These are phyloP conservation scores for Arthrobotrys sphaeroides DNA, from an alignment of 2,329 filamentous ascomycete species.

Conservation along the genomic window DNA sequence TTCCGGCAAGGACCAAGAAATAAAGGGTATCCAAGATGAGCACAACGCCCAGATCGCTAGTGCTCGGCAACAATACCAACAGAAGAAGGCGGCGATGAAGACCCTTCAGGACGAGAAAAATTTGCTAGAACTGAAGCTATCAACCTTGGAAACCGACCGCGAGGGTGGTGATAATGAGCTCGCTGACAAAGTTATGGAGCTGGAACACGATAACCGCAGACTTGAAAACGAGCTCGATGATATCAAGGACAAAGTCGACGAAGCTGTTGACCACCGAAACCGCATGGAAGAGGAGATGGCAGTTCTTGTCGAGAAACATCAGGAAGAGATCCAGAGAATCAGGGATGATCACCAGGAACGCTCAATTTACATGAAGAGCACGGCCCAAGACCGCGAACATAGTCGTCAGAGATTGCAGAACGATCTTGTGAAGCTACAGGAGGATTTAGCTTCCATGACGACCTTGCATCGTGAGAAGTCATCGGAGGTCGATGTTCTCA, in stretches of 20 bases:
- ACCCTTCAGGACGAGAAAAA: constrained; percentile 47
- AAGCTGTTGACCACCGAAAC: constrained; percentile 68
- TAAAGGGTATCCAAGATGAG: constrained; percentile 39
- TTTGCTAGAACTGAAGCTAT: constrained; percentile 25
- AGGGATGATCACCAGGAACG: constrained; percentile 66
- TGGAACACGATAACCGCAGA: constrained; percentile 68
- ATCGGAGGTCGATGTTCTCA: constrained; percentile 61
- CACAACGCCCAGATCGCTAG: constrained; percentile 41
- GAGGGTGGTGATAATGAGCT: constrained; percentile 63
- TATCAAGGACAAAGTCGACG: constrained; percentile 67
- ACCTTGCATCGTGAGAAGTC: constrained; percentile 63
- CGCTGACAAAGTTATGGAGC: constrained; percentile 68
- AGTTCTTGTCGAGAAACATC: constrained; percentile 68
- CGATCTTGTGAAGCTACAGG: constrained; percentile 65
- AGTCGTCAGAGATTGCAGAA: constrained; percentile 73
- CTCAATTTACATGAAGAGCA: constrained; percentile 77
- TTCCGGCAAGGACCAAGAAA: constrained; percentile 35
- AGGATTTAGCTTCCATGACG: constrained; percentile 65
- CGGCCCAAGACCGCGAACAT: constrained; percentile 78
- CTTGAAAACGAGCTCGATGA: constrained; percentile 68
- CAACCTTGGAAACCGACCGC: constrained; percentile 40
- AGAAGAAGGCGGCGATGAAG: constrained; percentile 49
- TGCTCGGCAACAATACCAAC: constrained; percentile 46
- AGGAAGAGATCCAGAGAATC: constrained; percentile 74
- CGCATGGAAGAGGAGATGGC: constrained; percentile 68